Base-by-base conservation (phyloP, 371 early-diverging fungal species). In the Conidiobolus coronatus region DNA sequence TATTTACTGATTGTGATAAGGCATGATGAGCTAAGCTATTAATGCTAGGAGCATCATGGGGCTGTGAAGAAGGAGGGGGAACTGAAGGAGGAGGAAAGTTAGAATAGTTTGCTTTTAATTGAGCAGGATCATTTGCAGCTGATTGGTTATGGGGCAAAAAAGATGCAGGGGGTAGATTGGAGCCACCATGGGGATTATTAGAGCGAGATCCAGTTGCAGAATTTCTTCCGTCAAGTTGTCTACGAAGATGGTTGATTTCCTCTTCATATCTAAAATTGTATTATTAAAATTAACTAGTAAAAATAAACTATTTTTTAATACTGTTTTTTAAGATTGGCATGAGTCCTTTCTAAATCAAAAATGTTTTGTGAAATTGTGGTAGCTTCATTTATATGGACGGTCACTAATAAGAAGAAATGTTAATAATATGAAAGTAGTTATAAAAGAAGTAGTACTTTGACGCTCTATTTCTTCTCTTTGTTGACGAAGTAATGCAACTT, bases 401-500 rank as follows among this genome's bases (percentile, higher is more conserved):
- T 68, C 52, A 79, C 77, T 73, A 59, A 23, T 44, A 29, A 21
- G 9, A 43, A 39, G 20, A 11, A n/a, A 24, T 17, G 51, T 49
- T 7, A 63, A 22, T 20, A 14, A 45, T 15, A 42, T 17, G 17
- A 14, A n/a, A 45, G 38, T 44, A 36, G 44, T 3, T 20, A 21
- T 50, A 33, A 42, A 21, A 22, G 33, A 45, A 12, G 45, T 58
- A 71, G 60, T 75, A 86, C 87, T 69, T 62, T 86, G 81, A 52
- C 82, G 81, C 58, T 88, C 90, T 53, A 73, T 75, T 51, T 89
- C 90, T 55, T 88, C 89, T 44, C 86, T 61, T 59, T 85, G 85
- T 29, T 29, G 29, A 9, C 29, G 29, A 29, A 29, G 29, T 29
- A 29, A 29, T 5, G 29, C 29, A 29, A 29, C 29, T 29, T 29